Evolutionary conservation across 1,284 basidiomycete species (phyloP).

Genomic region (Heterobasidion irregulare): DNA sequence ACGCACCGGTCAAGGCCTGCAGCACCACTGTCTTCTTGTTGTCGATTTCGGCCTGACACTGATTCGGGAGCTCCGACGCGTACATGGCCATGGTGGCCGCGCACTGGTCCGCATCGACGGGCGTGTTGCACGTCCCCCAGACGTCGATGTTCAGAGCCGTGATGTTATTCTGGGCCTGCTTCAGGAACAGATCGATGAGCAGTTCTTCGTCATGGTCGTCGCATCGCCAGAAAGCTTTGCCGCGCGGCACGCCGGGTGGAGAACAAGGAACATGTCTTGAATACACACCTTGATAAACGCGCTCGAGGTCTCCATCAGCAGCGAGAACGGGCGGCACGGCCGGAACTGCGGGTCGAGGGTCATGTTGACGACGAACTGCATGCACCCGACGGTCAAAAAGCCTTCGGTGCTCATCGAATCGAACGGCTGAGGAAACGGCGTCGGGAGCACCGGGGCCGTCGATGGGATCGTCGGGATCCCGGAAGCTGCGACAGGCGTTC

Average conservation of each 20-base stretch:
- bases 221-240: background rate
- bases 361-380: constrained; percentile 68
- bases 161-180: constrained; percentile 56
- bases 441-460: constrained; percentile 40
- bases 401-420: constrained; percentile 55
- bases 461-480: constrained; percentile 21
- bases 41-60: constrained; percentile 46
- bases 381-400: constrained; percentile 56
- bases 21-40: constrained; percentile 40
- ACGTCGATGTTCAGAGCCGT: constrained; percentile 58
- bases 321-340: constrained; percentile 67
- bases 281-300: constrained; percentile 47
- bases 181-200: background rate
- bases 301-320: constrained; percentile 52
- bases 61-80: constrained; percentile 31
- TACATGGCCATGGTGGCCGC: constrained; percentile 56
- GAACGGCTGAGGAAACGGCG: constrained; percentile 71
- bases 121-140: constrained; percentile 73
- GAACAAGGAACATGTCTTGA: background rate
- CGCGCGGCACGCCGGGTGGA: too few relatives aligned
- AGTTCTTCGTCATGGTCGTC: background rate
- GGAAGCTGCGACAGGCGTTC: constrained; percentile 10
- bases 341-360: constrained; percentile 51
- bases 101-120: constrained; percentile 38
- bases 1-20: constrained; percentile 44